These are phyloP conservation scores for Buddleja alternifolia DNA, from an alignment of 257 asterid species.

Conservation along the genomic window DNA sequence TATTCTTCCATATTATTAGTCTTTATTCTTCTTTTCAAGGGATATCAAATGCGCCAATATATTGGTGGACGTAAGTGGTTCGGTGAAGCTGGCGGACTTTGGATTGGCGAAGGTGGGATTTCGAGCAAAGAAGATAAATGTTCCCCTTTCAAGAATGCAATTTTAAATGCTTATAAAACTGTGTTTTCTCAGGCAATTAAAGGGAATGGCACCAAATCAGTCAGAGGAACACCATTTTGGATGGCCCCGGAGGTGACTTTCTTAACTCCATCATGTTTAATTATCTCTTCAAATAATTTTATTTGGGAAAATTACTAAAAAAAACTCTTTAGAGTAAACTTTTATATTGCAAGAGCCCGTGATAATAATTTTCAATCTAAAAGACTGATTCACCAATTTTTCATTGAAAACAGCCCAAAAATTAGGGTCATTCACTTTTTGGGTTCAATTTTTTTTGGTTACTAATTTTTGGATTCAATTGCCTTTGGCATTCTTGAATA, in stretches of 20 bases:
- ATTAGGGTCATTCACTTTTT: too few species aligned
- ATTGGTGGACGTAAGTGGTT: slow-evolving; percentile 67
- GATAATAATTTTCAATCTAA: too few species aligned
- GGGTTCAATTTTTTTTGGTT: too few species aligned
- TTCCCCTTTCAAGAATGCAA: not conserved
- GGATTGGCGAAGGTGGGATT: slow-evolving; percentile 68
- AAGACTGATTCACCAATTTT: too few species aligned
- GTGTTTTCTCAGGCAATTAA: slow-evolving; percentile 52
- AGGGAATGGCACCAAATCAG: slow-evolving; percentile 67
- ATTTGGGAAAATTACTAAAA: not conserved
- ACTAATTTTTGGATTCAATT: too few species aligned
- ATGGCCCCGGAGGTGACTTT: slow-evolving; percentile 73
- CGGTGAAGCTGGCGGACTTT: slow-evolving; percentile 70
- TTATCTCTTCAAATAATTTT: not conserved
- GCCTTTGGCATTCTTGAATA: too few species aligned
- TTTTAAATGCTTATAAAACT: slow-evolving; percentile 12
- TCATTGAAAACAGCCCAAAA: too few species aligned
- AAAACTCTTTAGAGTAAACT: too few species aligned
- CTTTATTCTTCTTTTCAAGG: slow-evolving; percentile 43
- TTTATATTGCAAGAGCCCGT: too few species aligned
- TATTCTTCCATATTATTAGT: slow-evolving; percentile 10
- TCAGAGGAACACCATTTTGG: slow-evolving; percentile 74
- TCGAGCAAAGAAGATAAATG: not conserved
- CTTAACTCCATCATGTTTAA: slow-evolving; percentile 23
- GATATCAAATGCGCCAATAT: slow-evolving; percentile 76